Percentiles rank a stretch among this genome's conserved stretches.
phyloP scores from a whole-genome alignment of 2,329 filamentous ascomycete genomes.

The Ceratocystis eucalypticola region DNA sequence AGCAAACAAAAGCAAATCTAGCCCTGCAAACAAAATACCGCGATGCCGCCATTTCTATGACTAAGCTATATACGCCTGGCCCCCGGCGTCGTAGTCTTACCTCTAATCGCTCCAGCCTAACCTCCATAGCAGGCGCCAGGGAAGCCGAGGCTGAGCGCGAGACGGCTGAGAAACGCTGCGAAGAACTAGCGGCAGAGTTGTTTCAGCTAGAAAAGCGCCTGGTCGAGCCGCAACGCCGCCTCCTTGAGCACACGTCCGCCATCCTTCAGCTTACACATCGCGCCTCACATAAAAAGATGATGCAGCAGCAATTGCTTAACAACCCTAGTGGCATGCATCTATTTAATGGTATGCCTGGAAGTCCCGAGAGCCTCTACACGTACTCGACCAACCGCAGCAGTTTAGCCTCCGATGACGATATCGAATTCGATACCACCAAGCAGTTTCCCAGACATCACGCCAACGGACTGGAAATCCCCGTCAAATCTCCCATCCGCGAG shows the following conservation, averaged over 20 bases:
- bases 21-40: slow-evolving; percentile 85
- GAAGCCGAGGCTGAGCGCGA: slow-evolving; percentile 62
- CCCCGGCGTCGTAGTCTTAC: slow-evolving; percentile 38
- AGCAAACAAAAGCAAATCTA: slow-evolving; percentile 68
- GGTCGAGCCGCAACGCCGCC: slow-evolving; percentile 57
- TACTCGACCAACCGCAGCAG: slow-evolving; percentile 50
- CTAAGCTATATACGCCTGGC: slow-evolving; percentile 60
- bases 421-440: slow-evolving; percentile 54
- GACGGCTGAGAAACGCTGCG: slow-evolving; percentile 65
- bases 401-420: slow-evolving; percentile 43
- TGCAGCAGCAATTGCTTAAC: slow-evolving; percentile 24
- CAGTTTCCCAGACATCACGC: slow-evolving; percentile 34
- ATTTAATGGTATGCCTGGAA: slow-evolving; percentile 52
- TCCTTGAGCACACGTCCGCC: slow-evolving; percentile 83
- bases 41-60: slow-evolving; percentile 80
- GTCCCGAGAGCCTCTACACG: slow-evolving; percentile 62
- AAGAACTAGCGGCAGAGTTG: slow-evolving; percentile 69
- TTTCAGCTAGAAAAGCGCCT: slow-evolving; percentile 65
- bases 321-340: slow-evolving; percentile 26
- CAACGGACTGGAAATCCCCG: slow-evolving; percentile 42
- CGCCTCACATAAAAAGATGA: slow-evolving; percentile 44
- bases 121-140: slow-evolving; percentile 32
- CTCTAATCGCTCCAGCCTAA: slow-evolving; percentile 36
- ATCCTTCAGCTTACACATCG: slow-evolving; percentile 84
- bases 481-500: slow-evolving; percentile 43